Evolutionary conservation across 2,329 filamentous ascomycete genomes (phyloP), one percentile per base, ranked within the genome.

Genomic region (Trichophyton benhamiae): DNA sequence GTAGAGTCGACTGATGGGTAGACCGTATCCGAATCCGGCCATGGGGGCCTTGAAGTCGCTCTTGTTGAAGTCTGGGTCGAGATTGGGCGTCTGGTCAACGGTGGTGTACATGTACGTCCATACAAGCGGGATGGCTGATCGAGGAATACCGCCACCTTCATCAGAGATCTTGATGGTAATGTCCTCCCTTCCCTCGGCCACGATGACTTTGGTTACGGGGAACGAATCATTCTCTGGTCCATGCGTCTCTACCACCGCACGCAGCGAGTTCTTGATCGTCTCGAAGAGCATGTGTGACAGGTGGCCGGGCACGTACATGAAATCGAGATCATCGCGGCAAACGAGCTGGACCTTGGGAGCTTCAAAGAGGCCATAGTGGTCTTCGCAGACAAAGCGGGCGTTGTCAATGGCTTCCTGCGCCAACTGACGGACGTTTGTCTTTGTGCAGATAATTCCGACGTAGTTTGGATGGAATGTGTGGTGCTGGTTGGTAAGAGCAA

Each of bases 71-170:
- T 97, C 92, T 0, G 94, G 94, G 71, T 99, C 94, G 65, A 99
- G 79, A 71, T 86, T 95, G 13, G 94, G 94, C 22, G 94, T 97
- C 68, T 91, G 86, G 74, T 97, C 94, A 66, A 99, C 94, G 1
- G 94, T 99, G 41, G 94, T 99, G 75, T 99, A 99, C 94, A 97
- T 99, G 75, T 99, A 99, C 11, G 94, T 99, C 94, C 94, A 99
- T n/a, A 97, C 94, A 13, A 99, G 82, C 3, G 94, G 94, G 65
- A 99, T 97, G 59, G 90, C 84, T 68, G 88, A 95, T 69, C 94
- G 81, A 0, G 94, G 91, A 60, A 99, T 97, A 64, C 94, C 94
- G 65, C 94, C 94, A 63, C 94, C 94, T 76, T 99, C 94, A 73
- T 99, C 94, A 3, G 88, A 89, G 68, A 99, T 88, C 77, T 99